These are phyloP conservation scores for Yarrowia alimentaria DNA, from an alignment of 805 yeast species.

Conservation along the genomic window DNA sequence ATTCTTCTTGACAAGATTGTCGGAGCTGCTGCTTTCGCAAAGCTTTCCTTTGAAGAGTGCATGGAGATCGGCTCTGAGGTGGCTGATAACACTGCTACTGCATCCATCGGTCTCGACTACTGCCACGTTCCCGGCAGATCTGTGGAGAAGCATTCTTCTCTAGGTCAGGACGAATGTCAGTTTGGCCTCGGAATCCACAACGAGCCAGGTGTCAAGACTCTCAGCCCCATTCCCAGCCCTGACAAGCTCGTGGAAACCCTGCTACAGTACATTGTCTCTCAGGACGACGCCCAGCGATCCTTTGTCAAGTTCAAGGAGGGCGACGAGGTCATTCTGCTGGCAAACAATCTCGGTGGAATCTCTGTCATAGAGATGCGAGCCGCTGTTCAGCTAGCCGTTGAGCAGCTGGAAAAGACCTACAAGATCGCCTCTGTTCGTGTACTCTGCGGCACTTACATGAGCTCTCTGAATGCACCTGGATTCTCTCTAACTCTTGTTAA, in stretches of 20 bases:
- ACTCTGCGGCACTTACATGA: slow-evolving; percentile 75
- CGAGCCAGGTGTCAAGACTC: slow-evolving; percentile 77
- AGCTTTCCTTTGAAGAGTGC: slow-evolving; percentile 53
- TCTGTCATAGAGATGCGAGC: slow-evolving; percentile 76
- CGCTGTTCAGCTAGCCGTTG: slow-evolving; percentile 59
- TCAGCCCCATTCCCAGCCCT: slow-evolving; percentile 61
- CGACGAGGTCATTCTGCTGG: slow-evolving; percentile 67
- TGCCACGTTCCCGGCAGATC: slow-evolving; percentile 85
- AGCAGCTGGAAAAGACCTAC: slow-evolving; percentile 52
- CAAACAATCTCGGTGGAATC: slow-evolving; percentile 92
- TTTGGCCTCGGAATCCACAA: slow-evolving; percentile 95
- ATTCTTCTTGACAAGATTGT: slow-evolving; percentile 78
- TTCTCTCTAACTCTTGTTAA: slow-evolving; percentile 81
- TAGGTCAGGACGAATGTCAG: slow-evolving; percentile 68
- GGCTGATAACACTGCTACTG: slow-evolving; percentile 69
- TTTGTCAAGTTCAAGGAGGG: slow-evolving; percentile 63
- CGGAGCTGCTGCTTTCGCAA: slow-evolving; percentile 63
- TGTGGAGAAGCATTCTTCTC: slow-evolving; percentile 45
- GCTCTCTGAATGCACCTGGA: slow-evolving; percentile 90
- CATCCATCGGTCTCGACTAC: slow-evolving; percentile 86
- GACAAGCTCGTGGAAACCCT: slow-evolving; percentile 53
- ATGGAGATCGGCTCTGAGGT: slow-evolving; percentile 59
- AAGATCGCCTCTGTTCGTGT: slow-evolving; percentile 65
- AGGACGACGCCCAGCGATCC: slow-evolving; percentile 56
- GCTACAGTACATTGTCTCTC: slow-evolving; percentile 66